These are phyloP conservation scores for Hyphopichia khmerensis DNA, from an alignment of 1,139 yeast species.

Conservation along the genomic window DNA sequence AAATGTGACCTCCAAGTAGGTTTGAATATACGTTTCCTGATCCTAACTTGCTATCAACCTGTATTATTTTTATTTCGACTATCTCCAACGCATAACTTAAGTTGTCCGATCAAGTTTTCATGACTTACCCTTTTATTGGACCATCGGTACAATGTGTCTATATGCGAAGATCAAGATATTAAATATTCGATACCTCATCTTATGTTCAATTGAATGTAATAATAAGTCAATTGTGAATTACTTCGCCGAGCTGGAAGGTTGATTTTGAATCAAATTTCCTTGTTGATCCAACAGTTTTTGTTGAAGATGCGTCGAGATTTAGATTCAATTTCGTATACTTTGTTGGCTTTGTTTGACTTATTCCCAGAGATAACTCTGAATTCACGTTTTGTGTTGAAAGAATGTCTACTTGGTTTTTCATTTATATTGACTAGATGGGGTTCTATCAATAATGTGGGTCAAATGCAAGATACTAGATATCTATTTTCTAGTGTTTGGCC, in stretches of 20 bases:
- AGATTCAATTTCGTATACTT: background rate
- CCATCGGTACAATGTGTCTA: constrained; percentile 54
- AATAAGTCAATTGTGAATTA: background rate
- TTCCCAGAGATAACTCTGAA: background rate
- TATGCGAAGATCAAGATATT: constrained; percentile 39
- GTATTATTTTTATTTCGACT: background rate
- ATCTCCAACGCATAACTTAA: constrained; percentile 41
- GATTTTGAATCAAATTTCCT: background rate
- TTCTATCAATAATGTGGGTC: background rate
- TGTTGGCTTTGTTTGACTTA: background rate
- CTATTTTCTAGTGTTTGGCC: background rate
- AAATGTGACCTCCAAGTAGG: background rate
- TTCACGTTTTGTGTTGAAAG: background rate
- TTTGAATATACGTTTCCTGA: background rate
- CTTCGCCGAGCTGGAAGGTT: background rate
- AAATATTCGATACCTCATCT: constrained; percentile 5
- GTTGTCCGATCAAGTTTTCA: constrained; percentile 38
- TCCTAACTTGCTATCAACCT: too few relatives aligned
- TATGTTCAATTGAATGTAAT: constrained; percentile 8
- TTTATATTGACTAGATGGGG: background rate
- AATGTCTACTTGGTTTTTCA: background rate
- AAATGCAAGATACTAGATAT: background rate
- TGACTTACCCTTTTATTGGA: constrained; percentile 18
- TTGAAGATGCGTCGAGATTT: background rate
- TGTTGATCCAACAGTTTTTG: background rate